These are phyloP conservation scores for Anisodus tanguticus DNA, from an alignment of 257 asterid species.

Conservation along the genomic window DNA sequence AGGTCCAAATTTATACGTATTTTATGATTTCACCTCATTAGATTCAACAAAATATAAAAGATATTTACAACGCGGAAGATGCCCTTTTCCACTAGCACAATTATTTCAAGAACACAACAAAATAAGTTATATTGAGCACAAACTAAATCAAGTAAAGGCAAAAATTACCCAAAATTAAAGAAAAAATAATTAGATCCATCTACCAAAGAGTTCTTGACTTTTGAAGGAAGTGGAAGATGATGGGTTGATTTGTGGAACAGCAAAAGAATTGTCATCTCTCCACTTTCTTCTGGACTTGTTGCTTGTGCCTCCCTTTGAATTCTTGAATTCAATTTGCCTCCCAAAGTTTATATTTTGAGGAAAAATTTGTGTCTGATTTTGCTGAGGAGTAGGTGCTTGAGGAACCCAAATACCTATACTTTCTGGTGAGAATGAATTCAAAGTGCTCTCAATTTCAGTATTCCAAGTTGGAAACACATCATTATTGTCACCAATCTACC, in stretches of 20 bases:
- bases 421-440: slow-evolving; percentile 44
- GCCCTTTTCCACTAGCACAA: slow-evolving; percentile 6
- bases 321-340: slow-evolving; percentile 47
- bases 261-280: slow-evolving; percentile 2
- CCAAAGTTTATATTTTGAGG: slow-evolving; percentile 46
- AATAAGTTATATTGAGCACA: neutral
- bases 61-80: slow-evolving; percentile 30
- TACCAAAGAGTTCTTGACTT: neutral
- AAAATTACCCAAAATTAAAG: neutral
- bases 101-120: slow-evolving; percentile 22
- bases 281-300: slow-evolving; percentile 51
- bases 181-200: too few relatives aligned
- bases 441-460: slow-evolving; percentile 40
- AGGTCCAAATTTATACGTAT: neutral
- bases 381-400: slow-evolving; percentile 26
- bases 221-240: slow-evolving; percentile 24
- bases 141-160: slow-evolving; percentile 18
- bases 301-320: slow-evolving; percentile 41
- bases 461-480: slow-evolving; percentile 65
- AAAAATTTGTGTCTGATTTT: slow-evolving; percentile 48
- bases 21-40: slow-evolving; percentile 1
- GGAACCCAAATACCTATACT: slow-evolving; percentile 73
- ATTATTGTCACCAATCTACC: slow-evolving; percentile 49
- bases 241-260: too few relatives aligned
- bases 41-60: neutral